Base-by-base conservation (phyloP, 1,284 basidiomycete species). In the Naganishia sp. region DNA sequence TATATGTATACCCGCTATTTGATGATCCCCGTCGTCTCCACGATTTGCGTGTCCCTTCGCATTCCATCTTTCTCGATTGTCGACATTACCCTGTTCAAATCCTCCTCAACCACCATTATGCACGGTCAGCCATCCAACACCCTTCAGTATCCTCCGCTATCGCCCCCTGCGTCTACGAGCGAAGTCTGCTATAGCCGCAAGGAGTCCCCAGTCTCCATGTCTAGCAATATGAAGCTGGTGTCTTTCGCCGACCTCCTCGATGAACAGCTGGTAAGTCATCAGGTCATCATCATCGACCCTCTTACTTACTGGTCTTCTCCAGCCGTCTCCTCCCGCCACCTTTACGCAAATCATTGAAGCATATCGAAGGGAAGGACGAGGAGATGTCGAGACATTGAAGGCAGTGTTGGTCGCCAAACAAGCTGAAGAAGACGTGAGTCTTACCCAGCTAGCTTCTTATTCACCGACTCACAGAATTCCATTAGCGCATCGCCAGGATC, bases 401-500 rank as follows among this genome's bases (percentile, higher is more conserved):
- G 86, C 90, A 71, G 90, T 94, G 84, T 82, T 94, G 61, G 90
- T 88, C 69, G 91, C 92, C 76, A 94, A 94, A 81, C 85, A 87
- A 68, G 87, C 91, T 28, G 92, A 94, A 76, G 92, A 94, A 76
- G 89, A 93, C 85, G 87, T 87, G 52, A 65, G 83, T 76, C 42
- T 17, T 28, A 6, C n/a, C 56, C 31, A 11, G 28, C 9, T 21
- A 23, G 41, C 18, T 7, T 6, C 21, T 21, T 1, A 1, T 11
- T 32, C 17, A 35, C 32, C 23, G 9, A 28, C 56, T 43, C 32
- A 58, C 23, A 11, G 23, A 13, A 2, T 21, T 3, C 21, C 42
- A 23, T 25, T 49, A 67, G 66, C 66, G 66, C 23, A 63, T 64
- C 23, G 55, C 66, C 11, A 65, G 55, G 32, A 67, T 63, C 43